phyloP scores from a whole-genome alignment of 768 basidiomycete species.

The Serendipita sp. region DNA sequence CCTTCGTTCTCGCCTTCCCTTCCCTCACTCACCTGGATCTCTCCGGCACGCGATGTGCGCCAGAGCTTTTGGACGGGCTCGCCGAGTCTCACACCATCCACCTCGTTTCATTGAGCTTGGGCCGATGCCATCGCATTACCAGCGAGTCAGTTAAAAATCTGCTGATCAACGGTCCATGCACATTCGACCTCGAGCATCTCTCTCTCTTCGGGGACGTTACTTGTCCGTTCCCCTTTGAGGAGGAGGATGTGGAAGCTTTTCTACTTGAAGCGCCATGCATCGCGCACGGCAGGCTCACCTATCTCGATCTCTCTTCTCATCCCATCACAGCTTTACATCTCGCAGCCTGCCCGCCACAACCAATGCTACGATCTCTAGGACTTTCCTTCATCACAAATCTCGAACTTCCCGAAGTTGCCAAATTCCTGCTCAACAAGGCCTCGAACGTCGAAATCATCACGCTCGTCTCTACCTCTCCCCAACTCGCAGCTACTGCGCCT shows the following conservation, averaged over 20 bases:
- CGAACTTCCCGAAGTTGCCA: slow-evolving; percentile 43
- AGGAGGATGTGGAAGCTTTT: slow-evolving; percentile 50
- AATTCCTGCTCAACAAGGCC: slow-evolving; percentile 55
- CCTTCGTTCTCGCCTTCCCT: slow-evolving; percentile 70
- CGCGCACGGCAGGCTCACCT: slow-evolving; percentile 52
- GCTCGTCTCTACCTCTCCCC: slow-evolving; percentile 56
- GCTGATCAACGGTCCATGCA: slow-evolving; percentile 50
- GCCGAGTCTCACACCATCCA: slow-evolving; percentile 47
- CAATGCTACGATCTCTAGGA: slow-evolving; percentile 70
- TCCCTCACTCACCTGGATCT: slow-evolving; percentile 81
- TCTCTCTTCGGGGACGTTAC: slow-evolving; percentile 83
- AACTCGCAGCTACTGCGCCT: slow-evolving; percentile 32
- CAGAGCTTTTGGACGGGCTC: slow-evolving; percentile 57
- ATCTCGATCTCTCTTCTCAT: slow-evolving; percentile 80
- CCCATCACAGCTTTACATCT: slow-evolving; percentile 48
- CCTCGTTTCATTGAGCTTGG: slow-evolving; percentile 66
- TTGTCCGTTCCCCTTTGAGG: slow-evolving; percentile 55
- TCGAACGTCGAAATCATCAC: slow-evolving; percentile 75
- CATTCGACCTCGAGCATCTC: slow-evolving; percentile 51
- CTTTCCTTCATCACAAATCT: slow-evolving; percentile 72
- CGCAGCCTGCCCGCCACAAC: slow-evolving; percentile 37
- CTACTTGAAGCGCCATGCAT: slow-evolving; percentile 68
- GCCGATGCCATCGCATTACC: slow-evolving; percentile 71
- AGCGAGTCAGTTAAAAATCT: slow-evolving; percentile 63
- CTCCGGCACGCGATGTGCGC: slow-evolving; percentile 69